phyloP scores from a whole-genome alignment of 106 monocot species.

The Alisma plantagoaquatica region DNA sequence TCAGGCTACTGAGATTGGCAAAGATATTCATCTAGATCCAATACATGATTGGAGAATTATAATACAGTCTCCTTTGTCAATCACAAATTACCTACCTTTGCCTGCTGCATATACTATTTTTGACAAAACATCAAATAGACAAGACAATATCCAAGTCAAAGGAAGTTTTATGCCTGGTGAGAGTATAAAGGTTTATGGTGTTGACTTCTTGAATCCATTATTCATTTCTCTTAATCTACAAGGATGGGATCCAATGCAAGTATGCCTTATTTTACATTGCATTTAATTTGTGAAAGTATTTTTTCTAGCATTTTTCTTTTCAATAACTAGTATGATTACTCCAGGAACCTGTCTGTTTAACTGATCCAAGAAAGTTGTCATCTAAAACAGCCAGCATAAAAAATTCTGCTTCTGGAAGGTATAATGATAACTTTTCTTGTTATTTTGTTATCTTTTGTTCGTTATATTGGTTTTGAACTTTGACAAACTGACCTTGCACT shows the following conservation, averaged over 20 bases:
- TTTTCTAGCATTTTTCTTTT: neutral
- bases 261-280: conserved; percentile 31
- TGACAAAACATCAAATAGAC: conserved; percentile 23
- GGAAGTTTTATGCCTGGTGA: conserved; percentile 52
- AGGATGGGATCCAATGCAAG: conserved; percentile 73
- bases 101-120: conserved; percentile 53
- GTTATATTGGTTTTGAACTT: too few species aligned
- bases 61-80: conserved; percentile 55
- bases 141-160: conserved; percentile 25
- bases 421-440: too few species aligned
- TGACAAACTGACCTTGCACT: too few species aligned
- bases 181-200: conserved; percentile 62
- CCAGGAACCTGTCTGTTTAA: conserved; percentile 72
- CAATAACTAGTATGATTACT: conserved; percentile 3
- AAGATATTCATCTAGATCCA: conserved; percentile 74
- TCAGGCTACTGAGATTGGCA: conserved; percentile 72
- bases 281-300: too few species aligned
- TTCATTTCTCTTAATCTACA: conserved; percentile 71
- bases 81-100: conserved; percentile 77
- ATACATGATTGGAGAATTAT: conserved; percentile 94
- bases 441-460: too few species aligned
- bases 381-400: conserved; percentile 50
- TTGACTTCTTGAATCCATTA: conserved; percentile 56
- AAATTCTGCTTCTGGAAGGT: conserved; percentile 79
- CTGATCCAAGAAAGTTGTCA: conserved; percentile 40